phyloP scores from a whole-genome alignment of 2,329 filamentous ascomycete genomes.

The Diaporthe citri region DNA sequence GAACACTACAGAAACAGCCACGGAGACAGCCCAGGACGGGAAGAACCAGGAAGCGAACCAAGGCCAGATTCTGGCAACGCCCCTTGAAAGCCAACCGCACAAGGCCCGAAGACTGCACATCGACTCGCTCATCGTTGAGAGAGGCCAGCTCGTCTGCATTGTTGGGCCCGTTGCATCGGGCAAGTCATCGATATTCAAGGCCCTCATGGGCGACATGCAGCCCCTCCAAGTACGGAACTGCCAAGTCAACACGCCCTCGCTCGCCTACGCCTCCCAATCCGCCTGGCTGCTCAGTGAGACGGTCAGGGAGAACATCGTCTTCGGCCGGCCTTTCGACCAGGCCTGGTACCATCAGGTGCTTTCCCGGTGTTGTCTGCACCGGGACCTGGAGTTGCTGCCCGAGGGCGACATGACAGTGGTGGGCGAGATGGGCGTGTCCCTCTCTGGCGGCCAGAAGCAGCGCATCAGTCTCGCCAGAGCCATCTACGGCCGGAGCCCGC shows the following conservation, averaged over 20 bases:
- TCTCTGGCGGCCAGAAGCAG: conserved; percentile 45
- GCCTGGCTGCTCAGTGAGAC: conserved; percentile 43
- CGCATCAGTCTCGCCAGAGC: conserved; percentile 42
- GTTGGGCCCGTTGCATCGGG: conserved; percentile 44
- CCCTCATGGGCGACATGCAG: conserved; percentile 45
- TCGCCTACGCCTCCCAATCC: conserved; percentile 35
- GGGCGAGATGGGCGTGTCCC: conserved; percentile 42
- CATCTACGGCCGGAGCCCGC: conserved; percentile 32
- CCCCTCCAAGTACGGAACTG: conserved; percentile 40
- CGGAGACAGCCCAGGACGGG: conserved; percentile 13
- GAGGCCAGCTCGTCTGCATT: conserved; percentile 39
- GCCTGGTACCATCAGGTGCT: conserved; percentile 74
- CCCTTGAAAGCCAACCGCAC: background rate
- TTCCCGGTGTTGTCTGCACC: conserved; percentile 70
- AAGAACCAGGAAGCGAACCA: background rate
- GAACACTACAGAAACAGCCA: conserved; percentile 5
- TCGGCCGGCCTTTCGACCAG: conserved; percentile 67
- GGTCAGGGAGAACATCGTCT: conserved; percentile 70
- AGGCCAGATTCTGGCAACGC: background rate
- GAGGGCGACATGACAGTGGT: conserved; percentile 42
- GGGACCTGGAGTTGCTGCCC: conserved; percentile 69
- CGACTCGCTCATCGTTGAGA: conserved; percentile 33
- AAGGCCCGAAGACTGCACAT: conserved; percentile 30
- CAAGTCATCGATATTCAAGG: conserved; percentile 44
- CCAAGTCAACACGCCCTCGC: conserved; percentile 38